Evolutionary conservation across 2,329 filamentous ascomycete genomes (phyloP), one percentile per base, ranked within the genome.

Genomic region (Dothideomycetidae sp.): DNA sequence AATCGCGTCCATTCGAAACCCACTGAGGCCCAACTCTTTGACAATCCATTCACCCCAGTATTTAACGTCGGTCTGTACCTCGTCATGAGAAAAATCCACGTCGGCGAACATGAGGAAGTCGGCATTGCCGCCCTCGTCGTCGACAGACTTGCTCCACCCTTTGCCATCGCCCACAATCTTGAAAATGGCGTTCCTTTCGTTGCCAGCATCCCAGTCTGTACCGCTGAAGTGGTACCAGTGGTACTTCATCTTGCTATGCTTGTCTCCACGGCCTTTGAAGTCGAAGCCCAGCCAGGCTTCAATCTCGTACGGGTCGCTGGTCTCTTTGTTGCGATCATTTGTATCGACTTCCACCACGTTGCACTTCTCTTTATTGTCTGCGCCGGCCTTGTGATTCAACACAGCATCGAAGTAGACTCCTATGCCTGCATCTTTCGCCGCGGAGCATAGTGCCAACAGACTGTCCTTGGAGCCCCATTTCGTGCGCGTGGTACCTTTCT

Each of bases 101-200:
- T 81, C 71, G 3, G 73, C 71, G 44, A 78, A 79, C 75, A 81
- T 80, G 14, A 80, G 63, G 50, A 73, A 79, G 52, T 74, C 71
- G 26, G 57, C 58, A 49, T 81, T 81, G 3, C 76, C 76, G 42
- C 71, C 67, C 52, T 80, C 65, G 12, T 67, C 64, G 13, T 71
- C 71, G 3, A 75, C 73, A 3, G 63, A 63, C 1, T 64, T 47
- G 5, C 69, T 69, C 75, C 75, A 80, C 18, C 64, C 62, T 48
- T 78, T 77, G 41, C 68, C 67, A 28, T 75, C 70, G 0, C 71
- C 74, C 3, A 70, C 48, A 30, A 79, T 73, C 51, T 70, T 73
- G 59, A 70, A 81, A 37, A 81, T 69, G 1, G 67, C 74, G 3
- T 66, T 71, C 42, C 66, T 63, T 29, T 67, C 61, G 29, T 64